Percentiles rank a stretch among this genome's conserved stretches.
phyloP scores from a whole-genome alignment of 306 rosid genomes.

The Astragalus glycyphyllos region DNA sequence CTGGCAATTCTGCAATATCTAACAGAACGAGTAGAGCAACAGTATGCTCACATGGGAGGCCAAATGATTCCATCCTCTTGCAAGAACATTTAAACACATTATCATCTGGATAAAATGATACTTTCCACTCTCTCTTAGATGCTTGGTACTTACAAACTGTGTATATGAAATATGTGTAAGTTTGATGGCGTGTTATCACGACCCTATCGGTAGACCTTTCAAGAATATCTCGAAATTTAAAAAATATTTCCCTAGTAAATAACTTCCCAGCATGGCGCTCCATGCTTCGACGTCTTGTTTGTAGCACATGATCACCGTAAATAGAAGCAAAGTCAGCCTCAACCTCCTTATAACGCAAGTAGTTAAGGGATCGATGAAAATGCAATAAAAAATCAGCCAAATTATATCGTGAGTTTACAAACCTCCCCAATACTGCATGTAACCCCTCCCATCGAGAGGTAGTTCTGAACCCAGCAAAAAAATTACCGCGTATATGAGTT shows the following conservation, averaged over 20 bases:
- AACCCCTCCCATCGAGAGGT: too few relatives aligned
- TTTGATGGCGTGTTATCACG: neutral
- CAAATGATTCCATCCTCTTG: neutral
- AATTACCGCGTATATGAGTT: too few relatives aligned
- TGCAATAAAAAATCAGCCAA: neutral
- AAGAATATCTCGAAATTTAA: neutral
- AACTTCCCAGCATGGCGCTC: neutral
- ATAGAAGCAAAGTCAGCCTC: neutral
- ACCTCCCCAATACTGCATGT: too few relatives aligned
- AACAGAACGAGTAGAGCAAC: neutral
- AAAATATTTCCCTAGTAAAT: neutral
- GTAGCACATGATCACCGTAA: neutral
- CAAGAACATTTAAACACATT: neutral
- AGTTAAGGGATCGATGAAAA: neutral
- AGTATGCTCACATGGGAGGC: neutral
- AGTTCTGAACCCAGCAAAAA: too few relatives aligned
- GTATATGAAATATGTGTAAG: neutral
- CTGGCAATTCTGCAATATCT: too few relatives aligned
- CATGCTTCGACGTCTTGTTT: neutral
- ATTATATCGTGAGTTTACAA: neutral
- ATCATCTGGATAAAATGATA: neutral
- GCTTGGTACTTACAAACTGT: neutral
- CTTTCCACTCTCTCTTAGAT: neutral
- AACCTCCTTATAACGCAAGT: conserved; percentile 3
- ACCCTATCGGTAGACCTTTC: neutral